Evolutionary conservation across 73 alveolate species (phyloP).

Genomic region (Paramecium pentaurelia): DNA sequence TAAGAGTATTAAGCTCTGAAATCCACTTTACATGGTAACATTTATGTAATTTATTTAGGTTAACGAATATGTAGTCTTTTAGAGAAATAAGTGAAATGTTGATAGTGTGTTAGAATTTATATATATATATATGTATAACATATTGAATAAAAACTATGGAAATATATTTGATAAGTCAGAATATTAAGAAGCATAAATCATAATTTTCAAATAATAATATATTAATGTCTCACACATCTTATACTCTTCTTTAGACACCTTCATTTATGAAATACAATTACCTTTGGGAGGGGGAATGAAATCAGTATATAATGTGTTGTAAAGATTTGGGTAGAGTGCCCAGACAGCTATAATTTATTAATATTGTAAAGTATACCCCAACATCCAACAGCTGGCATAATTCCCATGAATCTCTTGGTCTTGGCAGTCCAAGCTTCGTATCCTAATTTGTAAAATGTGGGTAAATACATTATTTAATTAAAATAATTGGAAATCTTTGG

Average conservation of each 20-base stretch:
- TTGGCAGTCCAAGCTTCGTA: slow-evolving; percentile 68
- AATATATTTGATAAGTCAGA: background rate
- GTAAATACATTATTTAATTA: slow-evolving; percentile 73
- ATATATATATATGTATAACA: background rate
- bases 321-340: slow-evolving; percentile 79
- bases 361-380: slow-evolving; percentile 48
- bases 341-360: slow-evolving; percentile 62
- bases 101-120: background rate
- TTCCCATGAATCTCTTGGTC: slow-evolving; percentile 68
- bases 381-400: slow-evolving; percentile 65
- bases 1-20: background rate
- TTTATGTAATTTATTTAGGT: background rate
- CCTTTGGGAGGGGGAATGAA: slow-evolving; percentile 86
- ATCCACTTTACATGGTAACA: slow-evolving; percentile 30
- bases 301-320: slow-evolving; percentile 74
- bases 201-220: background rate
- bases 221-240: background rate
- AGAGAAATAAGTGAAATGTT: slow-evolving; percentile 1
- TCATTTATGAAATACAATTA: background rate
- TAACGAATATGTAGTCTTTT: slow-evolving; percentile 35
- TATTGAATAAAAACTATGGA: background rate
- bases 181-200: background rate
- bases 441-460: slow-evolving; percentile 83
- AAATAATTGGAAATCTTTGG: background rate
- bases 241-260: slow-evolving; percentile 68